Evolutionary conservation across 2,329 filamentous ascomycete species (phyloP), one percentile per base, ranked within the genome.

Genomic region (Diaporthe vaccinii): DNA sequence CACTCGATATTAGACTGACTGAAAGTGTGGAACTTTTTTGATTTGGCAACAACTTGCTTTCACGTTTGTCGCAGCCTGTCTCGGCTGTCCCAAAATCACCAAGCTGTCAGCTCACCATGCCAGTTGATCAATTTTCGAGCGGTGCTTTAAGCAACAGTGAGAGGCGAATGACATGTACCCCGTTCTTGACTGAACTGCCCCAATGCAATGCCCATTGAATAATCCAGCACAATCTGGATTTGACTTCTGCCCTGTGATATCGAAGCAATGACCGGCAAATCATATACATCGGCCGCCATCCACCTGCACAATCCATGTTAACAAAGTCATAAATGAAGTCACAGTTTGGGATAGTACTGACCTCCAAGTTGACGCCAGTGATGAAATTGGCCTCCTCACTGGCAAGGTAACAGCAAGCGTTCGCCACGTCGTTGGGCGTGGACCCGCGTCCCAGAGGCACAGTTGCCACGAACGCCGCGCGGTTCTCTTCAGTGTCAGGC

Each of bases 331-430:
- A 4, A n/a, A 36, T 34, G 1, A 2, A 34, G 34, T 34, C 34
- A 34, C 1, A 34, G 1, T 6, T 9, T 9, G 34, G 34, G 34
- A 34, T 34, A 34, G 34, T 0, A 25, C 59, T 55, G 5, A 93
- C 89, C 72, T 93, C 90, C 76, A 95, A 85, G 77, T 93, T 92
- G n/a, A 92, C 87, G 0, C 93, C 93, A 0, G 93, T 94, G 77
- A 95, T 90, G 79, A 95, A 95, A 4, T 86, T 87, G 0, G 91
- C 92, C 80, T 95, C 93, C 39, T 94, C 91, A 75, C 92, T 93
- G 2, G 92, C 92, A 61, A 95, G 82, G 80, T 93, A 95, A 25
- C 92, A 87, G 76, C 90, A 92, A 36, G 92, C 92, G 79, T 94
- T 94, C 3, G 92, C 93, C 49, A 95, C 89, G 81, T 95, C 93